Evolutionary conservation across 2,329 filamentous ascomycete genomes (phyloP), one percentile per base, ranked within the genome.

Genomic region (Ceratocystis variospora): DNA sequence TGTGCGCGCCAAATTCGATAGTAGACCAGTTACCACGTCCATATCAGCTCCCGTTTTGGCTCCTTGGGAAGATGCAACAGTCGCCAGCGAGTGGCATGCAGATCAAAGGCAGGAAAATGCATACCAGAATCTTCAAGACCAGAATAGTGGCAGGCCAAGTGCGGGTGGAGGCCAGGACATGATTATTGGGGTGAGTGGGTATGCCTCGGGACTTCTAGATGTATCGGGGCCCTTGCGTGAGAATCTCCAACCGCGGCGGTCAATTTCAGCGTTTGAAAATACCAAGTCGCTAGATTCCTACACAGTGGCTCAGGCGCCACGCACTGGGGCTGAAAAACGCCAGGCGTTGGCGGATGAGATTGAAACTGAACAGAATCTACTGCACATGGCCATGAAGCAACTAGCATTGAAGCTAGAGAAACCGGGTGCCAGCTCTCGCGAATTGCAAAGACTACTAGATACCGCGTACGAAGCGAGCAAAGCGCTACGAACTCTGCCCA

Each of bases 1-100:
- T 1, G 62, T 66, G 63, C 62, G 65, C 57, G 63, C 65, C 17
- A 55, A 66, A 31, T 67, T 68, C 48, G 63, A 68, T 37, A 37
- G n/a, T 10, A 12, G 22, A 7, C 55, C 45, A 15, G 28, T 55
- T 5, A n/a, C 64, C 7, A 31, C 25, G 22, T 4, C 22, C 6
- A 28, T 57, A 3, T 10, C 53, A 12, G 28, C 44, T 8, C 45
- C 61, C 12, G 45, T 28, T 3, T 15, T 48, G 8, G 44, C 44
- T 22, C 61, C n/a, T 12, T 63, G 61, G 61, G 61, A 63, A n/a
- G 61, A 63, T 15, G 61, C 41, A n/a, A 3, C 28, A 17, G 15
- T 17, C 15, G 55, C 28, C 17, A 17, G 15, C 28, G 55, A 59
- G 55, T 59, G 55, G 55, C 55, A 59, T 17, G 31, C 15, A 8